Evolutionary conservation across 352 stramenopile species (phyloP).

Genomic region (Globisporangium solare): DNA sequence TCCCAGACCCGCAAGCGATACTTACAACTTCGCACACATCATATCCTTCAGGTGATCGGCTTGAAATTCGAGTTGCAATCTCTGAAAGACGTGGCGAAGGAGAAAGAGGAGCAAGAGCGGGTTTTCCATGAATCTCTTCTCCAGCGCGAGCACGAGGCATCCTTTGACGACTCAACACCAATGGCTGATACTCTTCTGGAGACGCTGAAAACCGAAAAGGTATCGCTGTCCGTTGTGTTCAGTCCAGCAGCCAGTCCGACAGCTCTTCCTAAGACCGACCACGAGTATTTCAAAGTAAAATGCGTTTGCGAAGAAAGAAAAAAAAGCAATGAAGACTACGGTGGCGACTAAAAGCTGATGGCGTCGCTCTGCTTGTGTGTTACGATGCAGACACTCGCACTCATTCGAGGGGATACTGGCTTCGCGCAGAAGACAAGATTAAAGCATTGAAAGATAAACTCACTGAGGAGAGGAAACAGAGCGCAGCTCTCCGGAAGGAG

Average conservation of each 20-base stretch:
- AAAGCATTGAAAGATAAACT: conserved; percentile 9
- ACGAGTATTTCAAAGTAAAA: conserved; percentile 2
- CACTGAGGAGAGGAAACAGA: neutral
- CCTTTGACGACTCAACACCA: neutral
- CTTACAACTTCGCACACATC: conserved; percentile 10
- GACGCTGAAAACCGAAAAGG: neutral
- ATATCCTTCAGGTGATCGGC: conserved; percentile 33
- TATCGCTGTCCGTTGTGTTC: neutral
- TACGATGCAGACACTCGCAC: neutral
- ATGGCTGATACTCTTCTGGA: neutral
- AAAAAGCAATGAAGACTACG: neutral
- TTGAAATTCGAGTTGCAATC: conserved; percentile 51
- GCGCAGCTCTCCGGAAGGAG: conserved; percentile 1
- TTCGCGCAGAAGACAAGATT: conserved; percentile 5
- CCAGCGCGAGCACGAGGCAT: conserved; percentile 8
- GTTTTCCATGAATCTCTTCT: conserved; percentile 4
- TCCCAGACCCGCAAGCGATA: neutral
- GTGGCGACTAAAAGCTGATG: neutral
- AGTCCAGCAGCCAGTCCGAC: neutral
- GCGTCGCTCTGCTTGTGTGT: neutral
- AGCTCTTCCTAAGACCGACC: neutral
- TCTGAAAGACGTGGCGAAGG: conserved; percentile 25
- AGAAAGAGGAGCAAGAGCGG: conserved; percentile 22
- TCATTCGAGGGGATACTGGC: conserved; percentile 12
- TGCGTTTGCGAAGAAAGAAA: no score